phyloP scores from a whole-genome alignment of 345 rosid species.

The Atalantia buxifolia region DNA sequence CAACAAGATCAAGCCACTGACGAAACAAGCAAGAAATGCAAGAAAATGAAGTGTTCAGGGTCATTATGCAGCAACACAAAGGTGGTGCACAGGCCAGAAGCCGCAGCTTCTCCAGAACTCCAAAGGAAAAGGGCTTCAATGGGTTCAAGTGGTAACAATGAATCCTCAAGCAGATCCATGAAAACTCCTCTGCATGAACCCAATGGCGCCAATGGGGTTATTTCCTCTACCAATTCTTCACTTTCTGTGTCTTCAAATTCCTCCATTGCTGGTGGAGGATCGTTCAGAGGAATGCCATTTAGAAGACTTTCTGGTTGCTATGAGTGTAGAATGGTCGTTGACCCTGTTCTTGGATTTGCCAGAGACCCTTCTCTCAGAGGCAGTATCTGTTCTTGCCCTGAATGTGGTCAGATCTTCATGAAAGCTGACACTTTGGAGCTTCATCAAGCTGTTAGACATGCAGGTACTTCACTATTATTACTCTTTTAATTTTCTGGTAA shows the following conservation, averaged over 20 bases:
- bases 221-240: constrained; percentile 41
- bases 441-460: constrained; percentile 69
- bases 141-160: constrained; percentile 16
- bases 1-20: constrained; percentile 27
- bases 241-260: constrained; percentile 39
- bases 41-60: constrained; percentile 76
- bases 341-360: constrained; percentile 55
- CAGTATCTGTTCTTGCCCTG: constrained; percentile 58
- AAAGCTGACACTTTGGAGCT: constrained; percentile 66
- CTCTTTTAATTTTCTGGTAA: background rate
- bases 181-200: constrained; percentile 44
- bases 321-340: constrained; percentile 79
- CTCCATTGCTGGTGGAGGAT: constrained; percentile 23
- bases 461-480: constrained; percentile 36
- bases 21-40: constrained; percentile 46
- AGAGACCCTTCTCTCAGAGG: constrained; percentile 56
- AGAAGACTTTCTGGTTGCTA: constrained; percentile 75
- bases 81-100: constrained; percentile 51
- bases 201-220: constrained; percentile 20
- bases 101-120: constrained; percentile 34
- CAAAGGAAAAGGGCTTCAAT: constrained; percentile 40
- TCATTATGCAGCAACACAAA: constrained; percentile 76
- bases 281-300: constrained; percentile 59
- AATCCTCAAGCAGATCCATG: constrained; percentile 50
- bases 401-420: constrained; percentile 69